phyloP scores from a whole-genome alignment of 768 basidiomycete genomes.

The Strobilomyces dryophilus region DNA sequence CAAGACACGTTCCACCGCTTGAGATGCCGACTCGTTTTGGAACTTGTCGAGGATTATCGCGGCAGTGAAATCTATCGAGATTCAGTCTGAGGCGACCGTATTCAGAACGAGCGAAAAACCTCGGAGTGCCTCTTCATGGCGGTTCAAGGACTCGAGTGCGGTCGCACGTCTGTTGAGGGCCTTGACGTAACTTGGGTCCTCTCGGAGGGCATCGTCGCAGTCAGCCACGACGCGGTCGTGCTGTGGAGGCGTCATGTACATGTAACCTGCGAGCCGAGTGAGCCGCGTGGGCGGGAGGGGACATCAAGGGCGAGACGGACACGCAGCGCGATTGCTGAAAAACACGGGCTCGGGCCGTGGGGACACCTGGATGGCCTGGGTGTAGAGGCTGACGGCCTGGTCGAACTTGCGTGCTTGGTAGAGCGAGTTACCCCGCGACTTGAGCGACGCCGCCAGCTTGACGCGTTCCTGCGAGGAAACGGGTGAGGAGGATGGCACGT shows the following conservation, averaged over 20 bases:
- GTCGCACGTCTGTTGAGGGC: conserved; percentile 86
- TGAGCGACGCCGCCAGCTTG: conserved; percentile 58
- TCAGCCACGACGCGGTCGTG: conserved; percentile 80
- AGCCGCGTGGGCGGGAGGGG: background rate
- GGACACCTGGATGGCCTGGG: conserved; percentile 68
- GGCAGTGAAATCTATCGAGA: conserved; percentile 81
- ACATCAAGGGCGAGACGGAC: conserved; percentile 41
- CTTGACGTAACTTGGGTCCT: conserved; percentile 85
- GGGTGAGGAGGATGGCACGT: conserved; percentile 7
- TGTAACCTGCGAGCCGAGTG: conserved; percentile 57
- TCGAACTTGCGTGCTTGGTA: conserved; percentile 61
- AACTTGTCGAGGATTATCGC: conserved; percentile 93
- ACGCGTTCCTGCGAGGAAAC: conserved; percentile 51
- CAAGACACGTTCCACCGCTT: conserved; percentile 87
- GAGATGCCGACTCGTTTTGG: conserved; percentile 72
- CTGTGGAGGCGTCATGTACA: conserved; percentile 85
- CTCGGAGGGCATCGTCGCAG: conserved; percentile 81
- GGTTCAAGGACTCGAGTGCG: conserved; percentile 74
- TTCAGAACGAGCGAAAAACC: conserved; percentile 42
- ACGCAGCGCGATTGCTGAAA: conserved; percentile 96
- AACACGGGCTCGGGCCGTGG: conserved; percentile 87
- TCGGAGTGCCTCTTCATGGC: conserved; percentile 72
- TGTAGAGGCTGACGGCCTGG: conserved; percentile 62
- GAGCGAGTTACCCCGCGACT: conserved; percentile 66
- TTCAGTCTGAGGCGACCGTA: background rate